These are phyloP conservation scores for Geranomyces variabilis DNA, from an alignment of 192 early-diverging fungal species.

Conservation along the genomic window DNA sequence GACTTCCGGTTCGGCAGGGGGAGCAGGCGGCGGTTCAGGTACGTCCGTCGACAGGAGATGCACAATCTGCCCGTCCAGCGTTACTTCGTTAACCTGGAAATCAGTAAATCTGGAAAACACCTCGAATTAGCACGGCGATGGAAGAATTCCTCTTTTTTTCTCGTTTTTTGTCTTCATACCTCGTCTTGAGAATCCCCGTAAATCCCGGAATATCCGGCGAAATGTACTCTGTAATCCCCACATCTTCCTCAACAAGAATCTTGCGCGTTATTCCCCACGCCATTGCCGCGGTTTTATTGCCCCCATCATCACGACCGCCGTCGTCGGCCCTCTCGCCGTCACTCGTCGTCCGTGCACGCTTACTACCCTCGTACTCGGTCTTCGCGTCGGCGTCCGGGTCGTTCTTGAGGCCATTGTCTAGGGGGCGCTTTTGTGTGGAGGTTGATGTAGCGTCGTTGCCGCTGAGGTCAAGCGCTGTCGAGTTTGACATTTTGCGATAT, in stretches of 20 bases:
- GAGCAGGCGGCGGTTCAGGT: neutral
- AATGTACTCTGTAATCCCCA: constrained; percentile 69
- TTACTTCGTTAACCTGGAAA: constrained; percentile 94
- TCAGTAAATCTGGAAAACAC: constrained; percentile 67
- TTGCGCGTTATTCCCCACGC: neutral
- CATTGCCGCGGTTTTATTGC: neutral
- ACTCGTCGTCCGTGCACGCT: neutral
- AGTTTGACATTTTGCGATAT: no score
- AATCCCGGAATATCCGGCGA: constrained; percentile 37
- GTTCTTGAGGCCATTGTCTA: no score
- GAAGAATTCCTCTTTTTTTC: neutral
- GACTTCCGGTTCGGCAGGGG: neutral
- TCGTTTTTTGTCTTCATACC: constrained; percentile 35
- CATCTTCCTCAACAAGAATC: constrained; percentile 52
- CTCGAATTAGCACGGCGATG: neutral
- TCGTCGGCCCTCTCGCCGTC: neutral
- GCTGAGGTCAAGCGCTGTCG: no score
- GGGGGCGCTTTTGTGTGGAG: no score
- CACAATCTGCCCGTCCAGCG: constrained; percentile 67
- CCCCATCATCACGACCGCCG: neutral
- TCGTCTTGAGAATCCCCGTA: constrained; percentile 64
- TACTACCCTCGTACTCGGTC: no score
- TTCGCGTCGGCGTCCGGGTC: no score
- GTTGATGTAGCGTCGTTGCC: no score
- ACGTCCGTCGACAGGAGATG: constrained; percentile 55